phyloP scores from a whole-genome alignment of 768 basidiomycete species.

The Gloeophyllum trabeum region DNA sequence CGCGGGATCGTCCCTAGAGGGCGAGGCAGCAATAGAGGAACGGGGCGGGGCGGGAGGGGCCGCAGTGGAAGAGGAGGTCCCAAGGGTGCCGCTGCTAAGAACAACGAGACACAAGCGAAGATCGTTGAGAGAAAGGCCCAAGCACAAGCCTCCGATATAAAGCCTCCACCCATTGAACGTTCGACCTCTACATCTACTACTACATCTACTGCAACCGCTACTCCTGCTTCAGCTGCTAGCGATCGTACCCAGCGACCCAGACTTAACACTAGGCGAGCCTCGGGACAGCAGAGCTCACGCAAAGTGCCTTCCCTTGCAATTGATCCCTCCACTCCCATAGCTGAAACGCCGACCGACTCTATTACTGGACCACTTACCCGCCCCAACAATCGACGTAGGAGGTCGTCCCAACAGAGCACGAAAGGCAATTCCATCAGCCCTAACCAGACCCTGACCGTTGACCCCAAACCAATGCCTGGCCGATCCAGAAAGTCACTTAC shows the following conservation, averaged over 20 bases:
- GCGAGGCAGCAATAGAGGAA: slow-evolving; percentile 1
- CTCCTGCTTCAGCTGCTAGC: not conserved
- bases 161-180: not conserved
- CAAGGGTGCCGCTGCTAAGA: slow-evolving; percentile 18
- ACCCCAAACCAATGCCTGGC: slow-evolving; percentile 19
- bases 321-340: slow-evolving; percentile 8
- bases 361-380: slow-evolving; percentile 23
- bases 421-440: slow-evolving; percentile 13
- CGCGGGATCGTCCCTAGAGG: slow-evolving; percentile 6
- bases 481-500: not conserved
- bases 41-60: slow-evolving; percentile 11
- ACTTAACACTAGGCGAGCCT: not conserved
- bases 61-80: slow-evolving; percentile 21
- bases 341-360: slow-evolving; percentile 12
- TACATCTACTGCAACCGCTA: not conserved
- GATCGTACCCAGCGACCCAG: not conserved
- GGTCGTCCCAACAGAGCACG: slow-evolving; percentile 29
- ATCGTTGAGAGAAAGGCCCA: not conserved
- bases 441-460: slow-evolving; percentile 11
- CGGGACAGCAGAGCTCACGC: not conserved
- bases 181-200: not conserved
- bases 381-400: slow-evolving; percentile 35
- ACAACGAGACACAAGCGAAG: not conserved
- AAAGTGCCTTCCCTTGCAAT: slow-evolving; percentile 6
- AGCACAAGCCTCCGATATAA: not conserved